phyloP scores from a whole-genome alignment of 768 basidiomycete genomes.

The Filobasidium wieringae region DNA sequence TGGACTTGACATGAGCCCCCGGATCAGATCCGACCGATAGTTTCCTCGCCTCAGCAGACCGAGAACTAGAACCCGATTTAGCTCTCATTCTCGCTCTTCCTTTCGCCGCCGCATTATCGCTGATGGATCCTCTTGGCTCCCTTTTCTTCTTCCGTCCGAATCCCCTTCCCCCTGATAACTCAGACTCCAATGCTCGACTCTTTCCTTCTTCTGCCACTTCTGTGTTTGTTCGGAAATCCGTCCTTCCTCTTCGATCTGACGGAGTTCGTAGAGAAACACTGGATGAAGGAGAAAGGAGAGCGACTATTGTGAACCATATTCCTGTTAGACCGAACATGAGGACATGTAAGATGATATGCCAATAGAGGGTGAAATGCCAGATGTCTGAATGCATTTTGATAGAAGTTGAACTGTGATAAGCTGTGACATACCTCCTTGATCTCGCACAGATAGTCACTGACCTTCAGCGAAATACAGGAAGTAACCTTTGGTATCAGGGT shows the following conservation, averaged over 20 bases:
- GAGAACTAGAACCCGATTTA: background rate
- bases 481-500: background rate
- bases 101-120: background rate
- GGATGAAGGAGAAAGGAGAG: constrained; percentile 13
- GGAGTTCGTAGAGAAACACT: background rate
- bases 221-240: background rate
- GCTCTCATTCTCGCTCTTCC: background rate
- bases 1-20: background rate
- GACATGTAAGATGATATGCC: constrained; percentile 14
- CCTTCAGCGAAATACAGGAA: constrained; percentile 6
- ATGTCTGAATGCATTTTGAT: constrained; percentile 9
- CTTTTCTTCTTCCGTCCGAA: background rate
- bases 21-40: background rate
- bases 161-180: background rate
- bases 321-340: constrained; percentile 12
- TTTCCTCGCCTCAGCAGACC: background rate
- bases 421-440: too few species aligned
- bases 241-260: background rate
- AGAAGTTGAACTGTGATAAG: too few species aligned
- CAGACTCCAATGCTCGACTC: background rate
- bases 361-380: constrained; percentile 17
- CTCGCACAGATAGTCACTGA: too few species aligned
- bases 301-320: constrained; percentile 13
- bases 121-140: background rate
- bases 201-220: background rate